phyloP scores from a whole-genome alignment of 202 grass and related monocot genomes.

The Hordeum pubiflorum region DNA sequence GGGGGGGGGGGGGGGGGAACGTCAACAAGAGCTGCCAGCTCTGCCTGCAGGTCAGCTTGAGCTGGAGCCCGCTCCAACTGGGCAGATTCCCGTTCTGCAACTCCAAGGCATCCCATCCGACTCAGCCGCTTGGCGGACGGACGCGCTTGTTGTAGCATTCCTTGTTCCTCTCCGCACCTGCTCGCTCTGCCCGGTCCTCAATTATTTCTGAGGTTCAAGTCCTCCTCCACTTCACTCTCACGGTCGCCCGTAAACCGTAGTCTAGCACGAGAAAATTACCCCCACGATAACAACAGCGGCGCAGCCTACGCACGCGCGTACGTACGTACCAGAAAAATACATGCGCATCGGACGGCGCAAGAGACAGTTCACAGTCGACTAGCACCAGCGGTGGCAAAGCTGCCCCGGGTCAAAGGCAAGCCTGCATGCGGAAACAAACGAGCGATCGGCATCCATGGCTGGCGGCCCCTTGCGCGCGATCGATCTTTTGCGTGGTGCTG shows the following conservation, averaged over 20 bases:
- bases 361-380: not conserved
- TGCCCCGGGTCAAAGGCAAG: slow-evolving; percentile 37
- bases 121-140: slow-evolving; percentile 6
- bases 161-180: not conserved
- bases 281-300: not conserved
- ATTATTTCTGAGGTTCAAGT: too few relatives aligned
- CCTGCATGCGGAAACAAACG: not conserved
- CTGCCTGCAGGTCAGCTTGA: not conserved
- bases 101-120: slow-evolving; percentile 24
- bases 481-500: not conserved
- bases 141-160: not conserved
- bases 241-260: not conserved
- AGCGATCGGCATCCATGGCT: not conserved
- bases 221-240: not conserved
- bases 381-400: not conserved
- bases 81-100: not conserved
- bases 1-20: not conserved
- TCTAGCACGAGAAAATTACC: not conserved
- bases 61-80: not conserved
- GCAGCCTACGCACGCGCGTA: not conserved
- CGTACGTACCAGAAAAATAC: not conserved
- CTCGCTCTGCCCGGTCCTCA: too few relatives aligned
- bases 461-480: not conserved
- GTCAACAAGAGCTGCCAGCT: not conserved
- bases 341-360: not conserved